Percentiles rank a stretch among this genome's conserved stretches.
phyloP scores from a whole-genome alignment of 768 basidiomycete species.

The Rhodotorula paludigena region DNA sequence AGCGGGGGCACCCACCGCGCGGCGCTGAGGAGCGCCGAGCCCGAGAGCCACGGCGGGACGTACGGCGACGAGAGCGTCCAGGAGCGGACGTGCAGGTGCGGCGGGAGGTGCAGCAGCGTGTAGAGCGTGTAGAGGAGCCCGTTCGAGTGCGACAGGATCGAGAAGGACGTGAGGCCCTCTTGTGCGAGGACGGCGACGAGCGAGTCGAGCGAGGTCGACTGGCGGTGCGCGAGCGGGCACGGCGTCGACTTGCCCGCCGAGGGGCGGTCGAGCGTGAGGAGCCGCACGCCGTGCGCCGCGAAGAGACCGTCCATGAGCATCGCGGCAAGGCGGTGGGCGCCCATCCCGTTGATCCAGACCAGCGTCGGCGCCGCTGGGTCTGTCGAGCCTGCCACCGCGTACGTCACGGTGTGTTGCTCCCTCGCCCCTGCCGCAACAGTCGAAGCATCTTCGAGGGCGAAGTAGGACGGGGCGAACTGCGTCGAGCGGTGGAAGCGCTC shows the following conservation, averaged over 20 bases:
- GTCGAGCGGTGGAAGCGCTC: not conserved
- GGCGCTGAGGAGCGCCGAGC: not conserved
- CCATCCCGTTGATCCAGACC: slow-evolving; percentile 29
- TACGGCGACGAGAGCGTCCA: slow-evolving; percentile 26
- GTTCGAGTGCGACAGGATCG: slow-evolving; percentile 28
- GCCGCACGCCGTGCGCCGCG: not conserved
- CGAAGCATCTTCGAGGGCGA: too few species aligned
- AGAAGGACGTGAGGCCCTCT: not conserved
- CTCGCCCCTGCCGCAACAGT: too few species aligned
- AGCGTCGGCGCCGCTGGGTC: not conserved
- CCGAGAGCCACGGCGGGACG: slow-evolving; percentile 18
- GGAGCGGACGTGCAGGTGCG: not conserved
- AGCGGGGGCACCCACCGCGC: slow-evolving; percentile 14
- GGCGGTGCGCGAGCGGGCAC: not conserved
- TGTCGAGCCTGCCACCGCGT: slow-evolving; percentile 5
- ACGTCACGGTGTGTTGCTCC: slow-evolving; percentile 5
- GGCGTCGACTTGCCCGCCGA: not conserved
- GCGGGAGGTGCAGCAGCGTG: slow-evolving; percentile 3
- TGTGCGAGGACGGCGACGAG: slow-evolving; percentile 4
- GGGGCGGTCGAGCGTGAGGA: slow-evolving; percentile 29
- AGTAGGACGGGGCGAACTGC: not conserved
- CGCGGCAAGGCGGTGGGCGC: slow-evolving; percentile 9
- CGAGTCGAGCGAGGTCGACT: not conserved
- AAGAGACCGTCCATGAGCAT: slow-evolving; percentile 10
- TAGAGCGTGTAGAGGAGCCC: slow-evolving; percentile 26